A percentile compares a stretch with the other conserved stretches of the same genome.
Evolutionary conservation across 345 rosid species (phyloP).

Genomic region (Hypericum androsaemum): DNA sequence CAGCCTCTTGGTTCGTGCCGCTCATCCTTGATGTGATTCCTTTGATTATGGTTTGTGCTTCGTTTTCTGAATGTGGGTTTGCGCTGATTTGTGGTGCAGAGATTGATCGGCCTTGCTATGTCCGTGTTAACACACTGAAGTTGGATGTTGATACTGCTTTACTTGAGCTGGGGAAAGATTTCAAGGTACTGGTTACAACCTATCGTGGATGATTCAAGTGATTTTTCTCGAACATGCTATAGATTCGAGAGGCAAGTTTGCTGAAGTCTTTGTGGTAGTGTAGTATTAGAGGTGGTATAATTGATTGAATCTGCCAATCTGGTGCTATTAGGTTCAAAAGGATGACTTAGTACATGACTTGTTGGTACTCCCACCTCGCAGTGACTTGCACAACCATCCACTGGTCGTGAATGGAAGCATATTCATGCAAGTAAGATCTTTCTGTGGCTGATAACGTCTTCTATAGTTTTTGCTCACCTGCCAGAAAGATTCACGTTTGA

Average conservation of each 20-base stretch:
- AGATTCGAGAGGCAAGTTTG: too few species aligned
- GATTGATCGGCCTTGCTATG: constrained; percentile 56
- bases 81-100: constrained; percentile 33
- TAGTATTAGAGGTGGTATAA: too few species aligned
- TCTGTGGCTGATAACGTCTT: background rate
- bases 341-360: constrained; percentile 67
- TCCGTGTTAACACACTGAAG: constrained; percentile 82
- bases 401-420: constrained; percentile 62
- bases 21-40: background rate
- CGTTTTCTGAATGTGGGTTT: constrained; percentile 3
- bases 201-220: constrained; percentile 9
- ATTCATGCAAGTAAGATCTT: constrained; percentile 57
- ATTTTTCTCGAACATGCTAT: background rate
- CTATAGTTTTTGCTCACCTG: background rate
- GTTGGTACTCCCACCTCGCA: constrained; percentile 64
- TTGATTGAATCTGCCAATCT: background rate
- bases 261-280: too few species aligned
- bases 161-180: constrained; percentile 46
- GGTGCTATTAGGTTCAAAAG: constrained; percentile 47
- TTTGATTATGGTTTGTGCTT: background rate
- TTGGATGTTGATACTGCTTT: constrained; percentile 55
- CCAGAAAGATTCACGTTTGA: too few species aligned
- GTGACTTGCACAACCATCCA: constrained; percentile 78
- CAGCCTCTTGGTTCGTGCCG: constrained; percentile 37
- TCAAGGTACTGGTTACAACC: constrained; percentile 33